phyloP scores from a whole-genome alignment of 305 asterid genomes.

The Striga hermonthica region DNA sequence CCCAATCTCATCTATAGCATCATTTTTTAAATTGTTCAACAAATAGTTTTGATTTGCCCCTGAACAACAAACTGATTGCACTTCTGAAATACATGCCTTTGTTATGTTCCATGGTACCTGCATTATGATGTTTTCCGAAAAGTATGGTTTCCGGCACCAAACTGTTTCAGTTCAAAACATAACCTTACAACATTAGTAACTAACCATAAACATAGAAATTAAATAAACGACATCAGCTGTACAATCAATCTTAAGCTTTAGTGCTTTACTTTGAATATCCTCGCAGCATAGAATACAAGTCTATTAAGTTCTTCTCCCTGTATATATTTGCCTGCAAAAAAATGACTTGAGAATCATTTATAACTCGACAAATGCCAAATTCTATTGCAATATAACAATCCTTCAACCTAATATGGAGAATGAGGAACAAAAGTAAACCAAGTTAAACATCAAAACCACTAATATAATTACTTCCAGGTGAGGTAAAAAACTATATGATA shows the following conservation, averaged over 20 bases:
- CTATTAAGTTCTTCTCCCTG: conserved; percentile 64
- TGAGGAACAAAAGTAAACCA: too few species aligned
- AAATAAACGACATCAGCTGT: conserved; percentile 20
- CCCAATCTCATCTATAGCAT: too few species aligned
- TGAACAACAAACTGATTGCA: too few species aligned
- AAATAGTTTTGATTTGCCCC: too few species aligned
- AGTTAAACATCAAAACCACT: too few species aligned
- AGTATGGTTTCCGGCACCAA: conserved; percentile 94
- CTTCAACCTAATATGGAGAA: conserved; percentile 2
- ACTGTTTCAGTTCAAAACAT: conserved; percentile 43
- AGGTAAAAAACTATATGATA: background rate
- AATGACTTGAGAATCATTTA: conserved; percentile 24
- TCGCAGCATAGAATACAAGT: conserved; percentile 71
- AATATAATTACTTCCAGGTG: conserved; percentile 1
- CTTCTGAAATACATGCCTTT: too few species aligned
- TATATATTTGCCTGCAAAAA: conserved; percentile 70
- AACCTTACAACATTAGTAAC: conserved; percentile 29
- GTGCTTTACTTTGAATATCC: conserved; percentile 97
- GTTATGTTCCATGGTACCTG: too few species aligned
- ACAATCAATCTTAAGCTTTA: conserved; percentile 31
- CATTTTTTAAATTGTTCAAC: too few species aligned
- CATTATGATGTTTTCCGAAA: too few species aligned
- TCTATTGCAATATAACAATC: conserved; percentile 1
- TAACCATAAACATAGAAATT: conserved; percentile 21
- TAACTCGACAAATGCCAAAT: background rate